Conservation (phyloP, 2,329 filamentous ascomycete genomes). For the Neurospora crassa region DNA sequence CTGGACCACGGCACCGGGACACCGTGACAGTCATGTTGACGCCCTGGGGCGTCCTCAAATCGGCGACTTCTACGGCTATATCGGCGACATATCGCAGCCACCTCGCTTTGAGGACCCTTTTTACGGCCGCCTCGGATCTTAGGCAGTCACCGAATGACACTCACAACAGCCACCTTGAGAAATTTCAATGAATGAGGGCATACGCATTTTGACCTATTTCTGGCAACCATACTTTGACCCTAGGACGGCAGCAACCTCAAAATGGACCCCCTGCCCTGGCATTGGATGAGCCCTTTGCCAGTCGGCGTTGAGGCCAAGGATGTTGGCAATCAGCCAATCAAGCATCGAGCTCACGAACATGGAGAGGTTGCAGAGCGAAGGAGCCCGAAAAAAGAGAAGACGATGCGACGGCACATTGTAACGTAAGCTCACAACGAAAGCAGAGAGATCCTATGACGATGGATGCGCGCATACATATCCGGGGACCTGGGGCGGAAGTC, state of each 20-base stretch:
- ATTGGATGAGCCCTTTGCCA: neutral
- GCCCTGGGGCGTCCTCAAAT: neutral
- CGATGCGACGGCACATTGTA: neutral
- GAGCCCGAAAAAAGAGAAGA: neutral
- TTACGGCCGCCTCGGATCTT: neutral
- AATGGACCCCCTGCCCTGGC: neutral
- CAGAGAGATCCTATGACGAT: neutral
- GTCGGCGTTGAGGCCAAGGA: neutral
- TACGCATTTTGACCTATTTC: neutral
- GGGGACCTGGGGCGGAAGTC: neutral
- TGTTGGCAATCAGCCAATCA: neutral
- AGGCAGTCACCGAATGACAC: neutral
- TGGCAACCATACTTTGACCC: neutral
- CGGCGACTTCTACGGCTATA: neutral
- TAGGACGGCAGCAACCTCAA: neutral
- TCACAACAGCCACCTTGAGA: neutral
- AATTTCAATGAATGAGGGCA: neutral
- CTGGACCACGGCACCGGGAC: neutral
- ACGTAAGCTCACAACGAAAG: neutral
- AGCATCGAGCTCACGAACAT: neutral
- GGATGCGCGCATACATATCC: neutral
- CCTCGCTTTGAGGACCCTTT: neutral
- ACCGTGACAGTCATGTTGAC: neutral
- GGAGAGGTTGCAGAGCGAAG: neutral
- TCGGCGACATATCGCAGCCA: neutral